These are phyloP conservation scores for Talaromyces sp. DNA, from an alignment of 2,329 filamentous ascomycete species.

Conservation along the genomic window DNA sequence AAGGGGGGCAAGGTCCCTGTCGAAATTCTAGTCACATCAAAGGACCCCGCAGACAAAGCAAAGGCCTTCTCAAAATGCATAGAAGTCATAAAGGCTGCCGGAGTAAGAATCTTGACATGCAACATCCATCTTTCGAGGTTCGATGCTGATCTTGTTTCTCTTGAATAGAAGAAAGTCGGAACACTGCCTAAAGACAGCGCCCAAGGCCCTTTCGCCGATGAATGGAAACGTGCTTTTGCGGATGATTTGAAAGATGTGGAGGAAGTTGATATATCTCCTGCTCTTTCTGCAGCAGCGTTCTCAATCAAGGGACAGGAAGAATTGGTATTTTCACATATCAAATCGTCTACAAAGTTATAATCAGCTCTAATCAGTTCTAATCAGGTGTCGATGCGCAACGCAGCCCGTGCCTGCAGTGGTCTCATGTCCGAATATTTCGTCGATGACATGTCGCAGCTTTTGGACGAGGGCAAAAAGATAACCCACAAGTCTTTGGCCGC, in stretches of 20 bases:
- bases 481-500: conserved; percentile 82
- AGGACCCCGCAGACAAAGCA: conserved; percentile 85
- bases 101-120: conserved; percentile 54
- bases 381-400: conserved; percentile 83
- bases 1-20: conserved; percentile 90
- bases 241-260: conserved; percentile 81
- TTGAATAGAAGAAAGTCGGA: conserved; percentile 78
- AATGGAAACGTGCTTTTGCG: conserved; percentile 83
- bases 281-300: conserved; percentile 78
- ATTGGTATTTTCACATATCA: conserved; percentile 51
- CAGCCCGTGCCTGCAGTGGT: conserved; percentile 88
- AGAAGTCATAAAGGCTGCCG: conserved; percentile 81
- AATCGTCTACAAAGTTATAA: not conserved
- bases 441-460: conserved; percentile 93
- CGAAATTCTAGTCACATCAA: conserved; percentile 86
- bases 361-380: not conserved
- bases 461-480: conserved; percentile 96
- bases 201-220: conserved; percentile 84
- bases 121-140: not conserved
- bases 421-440: conserved; percentile 96
- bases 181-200: conserved; percentile 80
- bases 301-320: conserved; percentile 94
- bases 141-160: not conserved
- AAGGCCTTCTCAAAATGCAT: conserved; percentile 82
- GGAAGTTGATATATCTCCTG: conserved; percentile 78